Base-by-base conservation (phyloP, 176 grass and related monocot species). In the Cenchrus purpureus region DNA sequence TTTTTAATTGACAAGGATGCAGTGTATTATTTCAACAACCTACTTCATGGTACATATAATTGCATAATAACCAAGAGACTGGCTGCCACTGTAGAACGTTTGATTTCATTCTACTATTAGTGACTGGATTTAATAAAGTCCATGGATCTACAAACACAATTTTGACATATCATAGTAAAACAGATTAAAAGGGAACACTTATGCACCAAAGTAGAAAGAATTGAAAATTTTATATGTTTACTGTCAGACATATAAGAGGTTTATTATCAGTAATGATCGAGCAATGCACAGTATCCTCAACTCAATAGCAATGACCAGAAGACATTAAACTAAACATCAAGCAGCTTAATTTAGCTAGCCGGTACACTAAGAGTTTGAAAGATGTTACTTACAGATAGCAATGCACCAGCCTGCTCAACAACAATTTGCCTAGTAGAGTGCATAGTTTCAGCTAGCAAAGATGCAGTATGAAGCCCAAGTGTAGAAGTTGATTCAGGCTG, bases 371-470 rank as follows among this genome's bases (percentile, higher is more conserved):
- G 54, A 87, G 17, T 34, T 79, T 50, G 20, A 72, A 83, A 79
- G 20, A 88, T 81, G 66, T 1, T 20, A 78, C 90, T 70, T 90
- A 95, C 93, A 82, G 79, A 78, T 82, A 95, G 74, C 79, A 85
- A 87, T 79, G 29, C 61, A 76, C 83, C 90, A 82, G 88, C 83
- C 57, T 92, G 93, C 51, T 87, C 90, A 79, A 84, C 82, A 84
- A 95, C 51, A 80, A 92, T 81, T 53, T 91, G 88, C 75, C 86
- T 90, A 78, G 86, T 91, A 69, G 86, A 86, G 4, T 75, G 76
- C 90, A 95, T 83, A 64, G 85, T 71, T 89, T 92, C 93, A 78
- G 79, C 93, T 71, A 95, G 87, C 58, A 85, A 90, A 65, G 83
- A 78, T 86, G 85, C 79, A 88, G 79, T 95, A 73, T 84, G 90